Percentiles rank a stretch among this genome's conserved stretches.
Evolutionary conservation across 2,329 filamentous ascomycete genomes (phyloP).

Genomic region (Botrytis medusae): DNA sequence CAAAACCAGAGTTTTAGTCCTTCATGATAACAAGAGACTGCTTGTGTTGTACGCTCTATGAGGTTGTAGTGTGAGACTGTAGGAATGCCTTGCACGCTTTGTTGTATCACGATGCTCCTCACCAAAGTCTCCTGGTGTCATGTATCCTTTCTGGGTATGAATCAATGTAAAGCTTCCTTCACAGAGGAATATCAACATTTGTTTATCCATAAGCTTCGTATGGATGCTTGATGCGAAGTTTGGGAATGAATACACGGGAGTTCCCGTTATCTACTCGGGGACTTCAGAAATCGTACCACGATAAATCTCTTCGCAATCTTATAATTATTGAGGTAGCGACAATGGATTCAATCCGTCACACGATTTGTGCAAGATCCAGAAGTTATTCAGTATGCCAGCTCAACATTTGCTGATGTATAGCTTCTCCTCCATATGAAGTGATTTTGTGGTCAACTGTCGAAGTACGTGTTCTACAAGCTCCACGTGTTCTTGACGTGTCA

Average conservation of each 20-base stretch:
- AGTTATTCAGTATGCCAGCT: not conserved
- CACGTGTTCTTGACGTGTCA: conserved; percentile 15
- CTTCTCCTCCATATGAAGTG: not conserved
- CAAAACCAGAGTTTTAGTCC: not conserved
- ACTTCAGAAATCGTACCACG: not conserved
- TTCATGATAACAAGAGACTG: not conserved
- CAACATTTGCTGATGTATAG: not conserved
- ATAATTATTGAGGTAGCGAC: not conserved
- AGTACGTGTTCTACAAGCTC: not conserved
- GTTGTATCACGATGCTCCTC: not conserved
- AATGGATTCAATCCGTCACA: not conserved
- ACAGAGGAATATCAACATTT: not conserved
- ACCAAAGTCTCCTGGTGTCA: not conserved
- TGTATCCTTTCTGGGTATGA: not conserved
- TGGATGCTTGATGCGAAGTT: not conserved
- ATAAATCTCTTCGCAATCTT: not conserved
- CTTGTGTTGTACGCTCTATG: too few relatives aligned
- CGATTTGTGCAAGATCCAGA: not conserved
- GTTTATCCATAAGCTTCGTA: not conserved
- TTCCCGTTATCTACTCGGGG: not conserved
- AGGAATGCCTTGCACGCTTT: not conserved
- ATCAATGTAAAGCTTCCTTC: not conserved
- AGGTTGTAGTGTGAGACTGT: not conserved
- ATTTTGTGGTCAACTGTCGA: not conserved
- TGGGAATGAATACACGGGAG: not conserved